These are phyloP conservation scores for Irpex rosettiformis DNA, from an alignment of 1,284 basidiomycete genomes.

Conservation along the genomic window DNA sequence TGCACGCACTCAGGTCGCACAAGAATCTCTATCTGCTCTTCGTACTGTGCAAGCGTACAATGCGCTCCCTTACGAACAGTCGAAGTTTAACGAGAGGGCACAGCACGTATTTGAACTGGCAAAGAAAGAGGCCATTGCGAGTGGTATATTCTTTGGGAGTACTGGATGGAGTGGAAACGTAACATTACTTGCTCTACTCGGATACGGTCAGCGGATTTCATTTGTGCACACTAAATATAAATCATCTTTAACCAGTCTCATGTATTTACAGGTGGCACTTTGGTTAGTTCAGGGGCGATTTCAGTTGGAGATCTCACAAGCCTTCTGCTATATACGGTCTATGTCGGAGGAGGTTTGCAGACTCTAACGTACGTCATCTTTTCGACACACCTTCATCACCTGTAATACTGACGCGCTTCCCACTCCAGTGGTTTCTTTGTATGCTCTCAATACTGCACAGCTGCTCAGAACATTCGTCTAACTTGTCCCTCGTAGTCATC, in stretches of 20 bases:
- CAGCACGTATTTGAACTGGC: conserved; percentile 73
- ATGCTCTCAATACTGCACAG: conserved; percentile 18
- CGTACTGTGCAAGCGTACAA: conserved; percentile 94
- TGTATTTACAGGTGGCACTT: conserved; percentile 66
- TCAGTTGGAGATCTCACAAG: conserved; percentile 91
- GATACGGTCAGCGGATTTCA: conserved; percentile 66
- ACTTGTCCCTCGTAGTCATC: conserved; percentile 51
- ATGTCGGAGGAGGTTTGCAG: conserved; percentile 78
- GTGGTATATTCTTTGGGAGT: conserved; percentile 89
- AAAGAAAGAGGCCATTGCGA: conserved; percentile 86
- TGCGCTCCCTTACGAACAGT: conserved; percentile 67
- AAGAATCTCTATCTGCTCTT: conserved; percentile 91
- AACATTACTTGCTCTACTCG: conserved; percentile 84
- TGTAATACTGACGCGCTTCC: no score
- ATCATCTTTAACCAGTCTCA: background rate
- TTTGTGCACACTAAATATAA: background rate
- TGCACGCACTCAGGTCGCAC: conserved; percentile 52
- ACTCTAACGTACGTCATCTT: conserved; percentile 66
- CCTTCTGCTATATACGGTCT: conserved; percentile 90
- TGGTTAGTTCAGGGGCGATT: conserved; percentile 86
- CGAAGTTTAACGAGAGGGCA: conserved; percentile 68
- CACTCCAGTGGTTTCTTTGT: conserved; percentile 36
- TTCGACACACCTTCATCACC: background rate
- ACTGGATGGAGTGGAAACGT: conserved; percentile 96
- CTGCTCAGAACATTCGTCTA: background rate